A percentile compares a stretch with the other conserved stretches of the same genome.
phyloP scores from a whole-genome alignment of 495 filamentous ascomycete genomes.

The Usnea hakonensis region DNA sequence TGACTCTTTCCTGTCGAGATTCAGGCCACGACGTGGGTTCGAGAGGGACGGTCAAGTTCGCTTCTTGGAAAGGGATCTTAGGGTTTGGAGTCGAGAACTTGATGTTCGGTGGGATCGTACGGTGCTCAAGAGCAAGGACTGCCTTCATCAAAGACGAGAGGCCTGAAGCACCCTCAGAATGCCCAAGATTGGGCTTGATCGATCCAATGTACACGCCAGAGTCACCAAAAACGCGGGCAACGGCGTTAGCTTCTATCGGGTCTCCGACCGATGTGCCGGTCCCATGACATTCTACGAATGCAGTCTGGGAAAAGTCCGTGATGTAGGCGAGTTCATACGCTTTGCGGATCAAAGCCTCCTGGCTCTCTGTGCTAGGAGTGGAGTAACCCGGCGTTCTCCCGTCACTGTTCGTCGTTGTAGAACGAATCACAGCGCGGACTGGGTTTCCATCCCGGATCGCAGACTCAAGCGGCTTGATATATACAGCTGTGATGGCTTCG shows the following conservation, averaged over 20 bases:
- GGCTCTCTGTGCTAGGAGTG: not conserved
- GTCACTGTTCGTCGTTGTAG: slow-evolving; percentile 32
- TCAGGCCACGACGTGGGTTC: slow-evolving; percentile 30
- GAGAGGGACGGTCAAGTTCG: slow-evolving; percentile 21
- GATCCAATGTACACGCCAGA: slow-evolving; percentile 24
- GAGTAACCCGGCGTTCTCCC: slow-evolving; percentile 25
- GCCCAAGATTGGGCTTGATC: slow-evolving; percentile 36
- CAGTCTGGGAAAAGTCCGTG: no score
- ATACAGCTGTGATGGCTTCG: slow-evolving; percentile 41
- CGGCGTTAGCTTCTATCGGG: slow-evolving; percentile 36
- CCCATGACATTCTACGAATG: slow-evolving; percentile 36
- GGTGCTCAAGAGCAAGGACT: slow-evolving; percentile 29
- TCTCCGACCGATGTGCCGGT: slow-evolving; percentile 38
- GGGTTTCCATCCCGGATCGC: slow-evolving; percentile 33
- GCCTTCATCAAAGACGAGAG: slow-evolving; percentile 33
- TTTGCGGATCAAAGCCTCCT: slow-evolving; percentile 26
- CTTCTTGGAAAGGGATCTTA: slow-evolving; percentile 25
- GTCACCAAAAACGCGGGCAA: slow-evolving; percentile 37
- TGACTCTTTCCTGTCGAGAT: slow-evolving; percentile 20
- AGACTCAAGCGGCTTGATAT: slow-evolving; percentile 30
- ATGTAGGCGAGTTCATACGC: no score
- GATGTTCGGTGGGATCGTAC: slow-evolving; percentile 33
- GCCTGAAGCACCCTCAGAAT: slow-evolving; percentile 34
- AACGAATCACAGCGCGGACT: slow-evolving; percentile 36
- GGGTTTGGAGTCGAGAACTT: slow-evolving; percentile 30